Percentiles rank a stretch among this genome's conserved stretches.
These are phyloP conservation scores for Sphaerulina populicola DNA, from an alignment of 2,329 filamentous ascomycete species.

Conservation along the genomic window DNA sequence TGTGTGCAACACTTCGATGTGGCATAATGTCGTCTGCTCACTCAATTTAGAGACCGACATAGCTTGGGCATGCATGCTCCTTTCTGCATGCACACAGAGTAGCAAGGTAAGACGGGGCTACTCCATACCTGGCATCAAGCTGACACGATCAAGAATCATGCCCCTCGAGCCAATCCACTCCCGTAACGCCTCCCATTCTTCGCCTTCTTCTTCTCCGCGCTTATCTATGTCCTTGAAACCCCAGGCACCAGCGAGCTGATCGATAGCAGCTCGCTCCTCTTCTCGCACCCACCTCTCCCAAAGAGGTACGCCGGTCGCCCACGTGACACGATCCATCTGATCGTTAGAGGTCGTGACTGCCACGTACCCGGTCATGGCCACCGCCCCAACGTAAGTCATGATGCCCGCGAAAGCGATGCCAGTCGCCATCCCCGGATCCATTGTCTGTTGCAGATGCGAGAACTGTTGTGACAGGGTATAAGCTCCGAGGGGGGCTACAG, in stretches of 20 bases:
- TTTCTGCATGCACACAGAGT: not conserved
- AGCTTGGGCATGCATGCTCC: not conserved
- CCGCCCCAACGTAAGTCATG: constrained; percentile 72
- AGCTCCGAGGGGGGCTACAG: constrained; percentile 55
- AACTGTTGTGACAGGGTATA: constrained; percentile 64
- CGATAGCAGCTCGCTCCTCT: constrained; percentile 79
- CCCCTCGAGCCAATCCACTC: constrained; percentile 75
- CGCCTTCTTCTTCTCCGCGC: constrained; percentile 81
- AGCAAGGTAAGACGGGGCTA: constrained; percentile 26
- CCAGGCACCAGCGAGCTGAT: constrained; percentile 80
- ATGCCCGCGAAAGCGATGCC: constrained; percentile 71
- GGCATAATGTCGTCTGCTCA: no score
- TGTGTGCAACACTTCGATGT: no score
- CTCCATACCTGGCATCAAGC: constrained; percentile 89
- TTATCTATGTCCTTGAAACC: constrained; percentile 75
- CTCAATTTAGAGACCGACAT: no score
- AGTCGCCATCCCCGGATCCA: constrained; percentile 67
- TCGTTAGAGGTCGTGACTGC: constrained; percentile 83
- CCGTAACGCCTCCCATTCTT: constrained; percentile 77
- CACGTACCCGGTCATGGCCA: constrained; percentile 71
- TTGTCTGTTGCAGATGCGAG: constrained; percentile 59
- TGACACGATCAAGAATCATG: constrained; percentile 83
- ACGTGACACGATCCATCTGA: constrained; percentile 89
- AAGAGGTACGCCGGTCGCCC: constrained; percentile 73
- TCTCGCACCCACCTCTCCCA: constrained; percentile 78